These are phyloP conservation scores for Termitomyces sp. DNA, from an alignment of 768 basidiomycete genomes.

Conservation along the genomic window DNA sequence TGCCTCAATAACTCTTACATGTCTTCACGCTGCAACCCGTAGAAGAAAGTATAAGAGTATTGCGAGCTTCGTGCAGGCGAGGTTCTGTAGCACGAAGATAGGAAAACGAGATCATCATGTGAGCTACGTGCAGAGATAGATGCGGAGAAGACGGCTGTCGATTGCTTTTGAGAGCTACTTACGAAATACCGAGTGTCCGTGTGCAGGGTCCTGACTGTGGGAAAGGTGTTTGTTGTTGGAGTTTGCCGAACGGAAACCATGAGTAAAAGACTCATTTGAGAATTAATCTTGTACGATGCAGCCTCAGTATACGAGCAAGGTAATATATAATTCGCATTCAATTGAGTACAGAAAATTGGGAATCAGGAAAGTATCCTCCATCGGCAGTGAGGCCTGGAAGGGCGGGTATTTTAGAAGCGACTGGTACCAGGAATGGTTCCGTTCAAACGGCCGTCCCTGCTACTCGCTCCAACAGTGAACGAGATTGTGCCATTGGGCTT, in stretches of 20 bases:
- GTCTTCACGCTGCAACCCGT: neutral
- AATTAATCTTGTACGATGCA: neutral
- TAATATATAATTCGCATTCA: neutral
- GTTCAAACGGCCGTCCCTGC: conserved; percentile 50
- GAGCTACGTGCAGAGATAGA: neutral
- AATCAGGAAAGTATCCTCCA: neutral
- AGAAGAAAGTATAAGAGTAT: neutral
- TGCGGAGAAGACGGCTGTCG: neutral
- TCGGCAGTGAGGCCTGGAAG: neutral
- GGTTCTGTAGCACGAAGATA: conserved; percentile 4
- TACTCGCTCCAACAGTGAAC: conserved; percentile 66
- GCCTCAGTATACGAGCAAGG: neutral
- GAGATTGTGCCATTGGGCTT: conserved; percentile 58
- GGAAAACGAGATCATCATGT: conserved; percentile 6
- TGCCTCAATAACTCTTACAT: neutral
- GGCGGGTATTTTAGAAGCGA: neutral
- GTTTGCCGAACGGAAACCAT: no score
- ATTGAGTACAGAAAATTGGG: neutral
- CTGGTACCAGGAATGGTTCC: conserved; percentile 29
- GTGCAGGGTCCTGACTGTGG: neutral
- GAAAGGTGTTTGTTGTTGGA: neutral
- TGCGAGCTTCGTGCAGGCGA: neutral
- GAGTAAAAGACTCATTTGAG: neutral
- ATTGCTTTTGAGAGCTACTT: neutral
- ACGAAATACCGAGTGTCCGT: neutral